Evolutionary conservation across 495 filamentous ascomycete genomes (phyloP).

Genomic region (Tuber aestivum): DNA sequence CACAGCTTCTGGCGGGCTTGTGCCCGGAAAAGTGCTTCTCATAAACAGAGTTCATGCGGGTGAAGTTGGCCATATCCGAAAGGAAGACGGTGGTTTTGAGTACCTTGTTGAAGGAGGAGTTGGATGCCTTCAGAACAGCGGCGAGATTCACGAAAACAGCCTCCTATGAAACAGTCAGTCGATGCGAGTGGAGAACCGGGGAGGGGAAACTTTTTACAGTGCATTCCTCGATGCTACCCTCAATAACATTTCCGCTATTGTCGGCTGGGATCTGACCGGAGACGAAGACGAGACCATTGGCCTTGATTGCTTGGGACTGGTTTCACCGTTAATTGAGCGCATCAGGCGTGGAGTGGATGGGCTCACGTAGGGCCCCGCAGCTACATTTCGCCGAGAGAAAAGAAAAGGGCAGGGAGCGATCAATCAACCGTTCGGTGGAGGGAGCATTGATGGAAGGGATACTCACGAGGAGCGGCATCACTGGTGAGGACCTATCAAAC

Average conservation of each 20-base stretch:
- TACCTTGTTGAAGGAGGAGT: conserved; percentile 57
- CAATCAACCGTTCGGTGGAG: conserved; percentile 2
- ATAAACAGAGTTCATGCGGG: conserved; percentile 78
- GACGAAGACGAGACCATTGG: conserved; percentile 76
- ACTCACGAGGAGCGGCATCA: conserved; percentile 40
- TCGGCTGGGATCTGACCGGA: conserved; percentile 90
- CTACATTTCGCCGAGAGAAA: conserved; percentile 20
- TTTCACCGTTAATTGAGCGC: not conserved
- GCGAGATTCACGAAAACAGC: conserved; percentile 55
- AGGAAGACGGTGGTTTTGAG: conserved; percentile 68
- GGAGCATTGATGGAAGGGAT: not conserved
- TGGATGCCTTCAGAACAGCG: conserved; percentile 60
- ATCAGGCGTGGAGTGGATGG: not conserved
- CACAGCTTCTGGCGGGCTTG: conserved; percentile 87
- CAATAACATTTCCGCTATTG: conserved; percentile 62
- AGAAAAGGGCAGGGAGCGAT: conserved; percentile 4
- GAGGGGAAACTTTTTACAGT: conserved; percentile 36
- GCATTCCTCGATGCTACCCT: conserved; percentile 65
- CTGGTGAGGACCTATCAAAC: conserved; percentile 32
- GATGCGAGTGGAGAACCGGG: conserved; percentile 26
- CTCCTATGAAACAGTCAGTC: conserved; percentile 20
- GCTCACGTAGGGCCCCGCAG: conserved; percentile 41
- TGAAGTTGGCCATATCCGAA: conserved; percentile 63
- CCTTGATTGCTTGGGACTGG: conserved; percentile 84
- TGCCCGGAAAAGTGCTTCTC: conserved; percentile 66